Percentiles rank a stretch among this genome's conserved stretches.
phyloP scores from a whole-genome alignment of 108 stramenopile genomes.

The Aurantiochytrium sp. region DNA sequence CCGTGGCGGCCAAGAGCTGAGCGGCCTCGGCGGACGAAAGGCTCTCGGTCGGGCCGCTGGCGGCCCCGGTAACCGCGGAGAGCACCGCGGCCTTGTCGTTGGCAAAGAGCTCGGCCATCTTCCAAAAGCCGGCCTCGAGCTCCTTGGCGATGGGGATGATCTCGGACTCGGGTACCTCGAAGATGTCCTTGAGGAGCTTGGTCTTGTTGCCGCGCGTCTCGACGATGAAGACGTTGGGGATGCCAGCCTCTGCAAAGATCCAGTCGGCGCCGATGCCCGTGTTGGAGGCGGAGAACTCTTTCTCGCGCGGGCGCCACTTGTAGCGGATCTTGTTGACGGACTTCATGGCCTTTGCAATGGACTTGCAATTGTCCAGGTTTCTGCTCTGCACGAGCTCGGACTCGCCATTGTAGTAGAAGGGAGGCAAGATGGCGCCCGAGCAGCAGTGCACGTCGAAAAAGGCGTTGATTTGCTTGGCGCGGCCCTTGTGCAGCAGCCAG shows the following conservation, averaged over 20 bases:
- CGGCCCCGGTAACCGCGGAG: background rate
- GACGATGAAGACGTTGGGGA: slow-evolving; percentile 14
- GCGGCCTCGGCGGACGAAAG: background rate
- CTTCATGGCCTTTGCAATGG: background rate
- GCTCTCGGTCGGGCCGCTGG: background rate
- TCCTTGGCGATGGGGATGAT: slow-evolving; percentile 24
- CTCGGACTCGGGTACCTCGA: background rate
- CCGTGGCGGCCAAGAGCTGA: background rate
- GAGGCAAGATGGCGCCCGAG: slow-evolving; percentile 9
- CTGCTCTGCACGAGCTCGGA: background rate
- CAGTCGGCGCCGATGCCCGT: slow-evolving; percentile 6
- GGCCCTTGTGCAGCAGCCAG: slow-evolving; percentile 1
- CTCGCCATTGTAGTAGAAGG: slow-evolving; percentile 26
- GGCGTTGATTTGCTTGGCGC: background rate
- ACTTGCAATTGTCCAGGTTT: background rate
- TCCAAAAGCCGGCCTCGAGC: slow-evolving; percentile 20
- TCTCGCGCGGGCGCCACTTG: slow-evolving; percentile 18
- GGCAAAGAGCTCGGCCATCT: slow-evolving; percentile 10
- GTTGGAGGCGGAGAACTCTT: slow-evolving; percentile 11
- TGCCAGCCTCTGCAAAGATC: background rate
- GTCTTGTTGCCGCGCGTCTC: slow-evolving; percentile 10
- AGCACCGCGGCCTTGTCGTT: background rate
- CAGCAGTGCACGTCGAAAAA: slow-evolving; percentile 28
- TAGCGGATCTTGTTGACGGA: background rate
- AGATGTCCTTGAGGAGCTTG: slow-evolving; percentile 20